Evolutionary conservation across 768 basidiomycete species (phyloP).

Genomic region (Tulasnella sp.): DNA sequence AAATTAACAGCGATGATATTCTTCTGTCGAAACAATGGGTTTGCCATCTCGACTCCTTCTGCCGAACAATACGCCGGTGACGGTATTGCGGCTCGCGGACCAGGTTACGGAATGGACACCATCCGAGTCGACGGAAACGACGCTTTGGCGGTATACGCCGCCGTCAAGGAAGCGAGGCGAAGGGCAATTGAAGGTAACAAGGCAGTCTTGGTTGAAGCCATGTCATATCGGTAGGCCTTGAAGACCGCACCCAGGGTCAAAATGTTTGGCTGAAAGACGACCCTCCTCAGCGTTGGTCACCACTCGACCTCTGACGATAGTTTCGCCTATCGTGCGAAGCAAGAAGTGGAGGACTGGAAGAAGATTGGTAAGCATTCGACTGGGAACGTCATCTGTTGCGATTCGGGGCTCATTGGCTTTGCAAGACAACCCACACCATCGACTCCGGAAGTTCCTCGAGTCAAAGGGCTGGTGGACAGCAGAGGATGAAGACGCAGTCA

Average conservation of each 20-base stretch:
- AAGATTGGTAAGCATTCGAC: constrained; percentile 42
- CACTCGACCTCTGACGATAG: constrained; percentile 95
- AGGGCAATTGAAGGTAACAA: constrained; percentile 70
- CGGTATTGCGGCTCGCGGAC: constrained; percentile 85
- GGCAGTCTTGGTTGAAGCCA: constrained; percentile 79
- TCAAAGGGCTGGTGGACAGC: constrained; percentile 77
- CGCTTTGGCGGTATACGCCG: constrained; percentile 69
- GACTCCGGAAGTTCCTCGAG: constrained; percentile 81
- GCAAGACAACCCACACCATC: constrained; percentile 69
- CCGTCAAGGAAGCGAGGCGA: constrained; percentile 60
- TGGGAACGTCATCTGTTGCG: constrained; percentile 13
- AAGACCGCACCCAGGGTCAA: not conserved
- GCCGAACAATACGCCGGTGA: constrained; percentile 87
- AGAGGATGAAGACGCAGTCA: constrained; percentile 63
- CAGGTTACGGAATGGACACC: constrained; percentile 87
- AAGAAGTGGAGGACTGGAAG: constrained; percentile 88
- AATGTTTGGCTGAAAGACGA: not conserved
- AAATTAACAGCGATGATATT: constrained; percentile 24
- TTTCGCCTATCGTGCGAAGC: constrained; percentile 80
- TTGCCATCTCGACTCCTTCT: constrained; percentile 89
- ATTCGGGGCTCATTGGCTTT: not conserved
- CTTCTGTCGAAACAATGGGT: constrained; percentile 54
- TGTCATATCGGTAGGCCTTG: constrained; percentile 67
- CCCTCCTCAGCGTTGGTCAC: constrained; percentile 63
- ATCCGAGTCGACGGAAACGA: constrained; percentile 94